Conservation (phyloP, 2,329 filamentous ascomycete species). For the Diaporthe sp. region DNA sequence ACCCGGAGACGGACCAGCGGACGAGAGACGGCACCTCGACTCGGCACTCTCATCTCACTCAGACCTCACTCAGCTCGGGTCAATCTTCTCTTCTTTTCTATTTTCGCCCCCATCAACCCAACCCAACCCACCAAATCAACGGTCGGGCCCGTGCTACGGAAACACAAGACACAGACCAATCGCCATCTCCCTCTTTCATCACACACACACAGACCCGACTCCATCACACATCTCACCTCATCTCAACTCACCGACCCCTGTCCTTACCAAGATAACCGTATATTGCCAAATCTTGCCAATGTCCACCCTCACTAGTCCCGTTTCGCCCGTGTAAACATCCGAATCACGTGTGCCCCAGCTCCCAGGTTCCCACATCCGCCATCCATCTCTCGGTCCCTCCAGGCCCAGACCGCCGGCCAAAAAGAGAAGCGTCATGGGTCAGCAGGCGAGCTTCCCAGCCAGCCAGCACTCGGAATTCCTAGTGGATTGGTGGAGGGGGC, state of each 20-base stretch:
- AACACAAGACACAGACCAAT: conserved; percentile 16
- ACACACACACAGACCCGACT: conserved; percentile 13
- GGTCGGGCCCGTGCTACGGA: background rate
- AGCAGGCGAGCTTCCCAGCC: background rate
- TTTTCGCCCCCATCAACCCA: background rate
- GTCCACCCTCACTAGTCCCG: background rate
- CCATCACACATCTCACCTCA: background rate
- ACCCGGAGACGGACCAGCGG: conserved; percentile 11
- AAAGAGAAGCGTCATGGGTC: background rate
- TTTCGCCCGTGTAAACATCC: background rate
- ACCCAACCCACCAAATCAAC: background rate
- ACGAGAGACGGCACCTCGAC: background rate
- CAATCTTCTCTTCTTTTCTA: no score
- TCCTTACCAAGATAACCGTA: conserved; percentile 17
- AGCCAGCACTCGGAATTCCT: background rate
- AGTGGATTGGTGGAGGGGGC: background rate
- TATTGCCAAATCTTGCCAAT: conserved; percentile 21
- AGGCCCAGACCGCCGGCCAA: background rate
- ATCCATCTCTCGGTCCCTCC: background rate
- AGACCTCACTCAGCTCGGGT: background rate
- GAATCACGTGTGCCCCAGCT: background rate
- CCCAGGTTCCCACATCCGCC: background rate
- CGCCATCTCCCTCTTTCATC: conserved; percentile 1
- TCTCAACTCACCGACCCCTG: background rate
- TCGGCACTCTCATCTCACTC: background rate